These are phyloP conservation scores for Mycocentrospora acerina DNA, from an alignment of 2,329 filamentous ascomycete genomes.

Conservation along the genomic window DNA sequence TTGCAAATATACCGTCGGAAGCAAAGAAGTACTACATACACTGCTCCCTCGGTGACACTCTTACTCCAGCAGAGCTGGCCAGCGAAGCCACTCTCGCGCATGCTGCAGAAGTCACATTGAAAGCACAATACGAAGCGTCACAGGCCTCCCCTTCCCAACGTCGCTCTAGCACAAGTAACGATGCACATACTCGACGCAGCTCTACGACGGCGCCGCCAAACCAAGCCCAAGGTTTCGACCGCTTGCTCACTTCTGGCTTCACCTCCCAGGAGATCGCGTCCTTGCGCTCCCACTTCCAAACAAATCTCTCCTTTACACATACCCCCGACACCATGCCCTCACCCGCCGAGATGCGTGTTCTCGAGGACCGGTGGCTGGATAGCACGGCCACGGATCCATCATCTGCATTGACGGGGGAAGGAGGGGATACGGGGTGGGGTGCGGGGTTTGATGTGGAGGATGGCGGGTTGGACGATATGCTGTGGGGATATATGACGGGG, in stretches of 20 bases:
- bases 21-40: conserved; percentile 77
- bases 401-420: conserved; percentile 41
- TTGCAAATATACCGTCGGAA: conserved; percentile 17
- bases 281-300: conserved; percentile 83
- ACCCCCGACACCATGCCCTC: conserved; percentile 89
- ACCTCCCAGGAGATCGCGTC: conserved; percentile 79
- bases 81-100: conserved; percentile 58
- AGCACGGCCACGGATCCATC: conserved; percentile 49
- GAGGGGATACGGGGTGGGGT: conserved; percentile 48
- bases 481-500: conserved; percentile 85
- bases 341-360: conserved; percentile 69
- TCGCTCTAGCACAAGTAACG: conserved; percentile 15
- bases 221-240: conserved; percentile 84
- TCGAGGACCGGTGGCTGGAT: conserved; percentile 94
- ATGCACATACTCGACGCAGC: conserved; percentile 18
- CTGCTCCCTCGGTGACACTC: conserved; percentile 81
- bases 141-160: conserved; percentile 13
- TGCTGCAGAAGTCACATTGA: conserved; percentile 43
- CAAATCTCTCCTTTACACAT: conserved; percentile 77
- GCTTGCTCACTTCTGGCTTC: conserved; percentile 79
- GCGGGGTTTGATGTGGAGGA: conserved; percentile 56
- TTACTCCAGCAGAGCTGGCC: conserved; percentile 68
- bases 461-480: conserved; percentile 76
- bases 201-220: conserved; percentile 57
- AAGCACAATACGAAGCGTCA: conserved; percentile 27